Evolutionary conservation across 1,139 yeast genomes (phyloP).

Genomic region (Protomyces lactucae-debilis): DNA sequence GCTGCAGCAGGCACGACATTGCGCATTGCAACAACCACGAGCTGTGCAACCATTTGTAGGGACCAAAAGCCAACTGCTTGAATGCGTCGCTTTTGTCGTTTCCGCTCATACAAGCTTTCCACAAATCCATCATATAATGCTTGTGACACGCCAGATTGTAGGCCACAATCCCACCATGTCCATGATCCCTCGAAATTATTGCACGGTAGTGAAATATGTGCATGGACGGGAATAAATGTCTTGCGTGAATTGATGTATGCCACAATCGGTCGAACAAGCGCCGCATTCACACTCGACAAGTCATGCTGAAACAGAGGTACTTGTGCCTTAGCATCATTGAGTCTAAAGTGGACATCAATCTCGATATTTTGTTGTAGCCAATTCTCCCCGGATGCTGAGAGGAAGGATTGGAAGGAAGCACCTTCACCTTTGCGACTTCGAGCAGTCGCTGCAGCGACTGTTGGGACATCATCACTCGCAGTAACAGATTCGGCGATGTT

Average conservation of each 20-base stretch:
- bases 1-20: slow-evolving; percentile 12
- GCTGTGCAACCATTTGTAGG: slow-evolving; percentile 72
- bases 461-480: slow-evolving; percentile 13
- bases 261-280: slow-evolving; percentile 87
- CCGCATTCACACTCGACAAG: slow-evolving; percentile 80
- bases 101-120: slow-evolving; percentile 81
- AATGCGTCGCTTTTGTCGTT: slow-evolving; percentile 64
- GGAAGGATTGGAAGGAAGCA: not conserved
- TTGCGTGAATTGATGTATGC: slow-evolving; percentile 88
- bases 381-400: not conserved
- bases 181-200: slow-evolving; percentile 90
- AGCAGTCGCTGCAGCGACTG: slow-evolving; percentile 6
- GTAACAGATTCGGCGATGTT: slow-evolving; percentile 39
- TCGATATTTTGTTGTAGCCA: slow-evolving; percentile 45
- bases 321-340: slow-evolving; percentile 79
- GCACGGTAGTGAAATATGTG: slow-evolving; percentile 57
- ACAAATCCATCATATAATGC: slow-evolving; percentile 91
- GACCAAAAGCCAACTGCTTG: slow-evolving; percentile 92
- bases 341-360: slow-evolving; percentile 69
- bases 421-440: not conserved
- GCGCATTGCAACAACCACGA: slow-evolving; percentile 52
- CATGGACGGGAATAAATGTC: slow-evolving; percentile 81
- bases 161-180: slow-evolving; percentile 85
- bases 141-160: slow-evolving; percentile 75
- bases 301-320: slow-evolving; percentile 84